Evolutionary conservation across 73 alveolate species (phyloP).

Genomic region (Symbiodinium pilosum): DNA sequence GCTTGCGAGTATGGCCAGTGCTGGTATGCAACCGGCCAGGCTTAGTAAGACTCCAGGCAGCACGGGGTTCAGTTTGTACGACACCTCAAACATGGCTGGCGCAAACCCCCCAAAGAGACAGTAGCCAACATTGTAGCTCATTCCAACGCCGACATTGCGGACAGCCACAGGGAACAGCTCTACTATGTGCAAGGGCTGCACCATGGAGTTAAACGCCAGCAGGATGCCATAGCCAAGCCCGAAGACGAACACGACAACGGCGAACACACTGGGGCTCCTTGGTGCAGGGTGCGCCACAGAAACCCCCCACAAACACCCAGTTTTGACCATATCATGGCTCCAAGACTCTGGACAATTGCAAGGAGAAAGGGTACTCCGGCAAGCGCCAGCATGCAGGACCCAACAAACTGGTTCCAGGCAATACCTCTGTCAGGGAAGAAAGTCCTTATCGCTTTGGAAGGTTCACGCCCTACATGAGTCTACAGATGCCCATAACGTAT

Average conservation of each 20-base stretch:
- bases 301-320: no score
- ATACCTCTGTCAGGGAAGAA: not conserved
- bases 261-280: not conserved
- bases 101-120: constrained; percentile 71
- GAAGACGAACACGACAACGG: not conserved
- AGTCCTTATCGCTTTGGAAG: no score
- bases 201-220: constrained; percentile 20
- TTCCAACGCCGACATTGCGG: constrained; percentile 75
- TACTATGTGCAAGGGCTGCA: constrained; percentile 5
- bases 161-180: constrained; percentile 54
- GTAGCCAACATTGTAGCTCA: constrained; percentile 74
- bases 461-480: no score
- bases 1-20: not conserved
- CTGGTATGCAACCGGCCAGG: not conserved
- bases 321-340: no score
- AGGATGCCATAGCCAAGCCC: constrained; percentile 28
- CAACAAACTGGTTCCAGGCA: not conserved
- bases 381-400: constrained; percentile 23
- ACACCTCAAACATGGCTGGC: constrained; percentile 6
- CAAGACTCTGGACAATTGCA: not conserved
- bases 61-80: not conserved
- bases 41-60: not conserved
- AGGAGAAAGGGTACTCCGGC: not conserved
- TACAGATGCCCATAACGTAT: no score
- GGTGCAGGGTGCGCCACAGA: not conserved